A percentile compares a stretch with the other conserved stretches of the same genome.
Evolutionary conservation across 768 basidiomycete species (phyloP).

Genomic region (Termitomyces sp.): DNA sequence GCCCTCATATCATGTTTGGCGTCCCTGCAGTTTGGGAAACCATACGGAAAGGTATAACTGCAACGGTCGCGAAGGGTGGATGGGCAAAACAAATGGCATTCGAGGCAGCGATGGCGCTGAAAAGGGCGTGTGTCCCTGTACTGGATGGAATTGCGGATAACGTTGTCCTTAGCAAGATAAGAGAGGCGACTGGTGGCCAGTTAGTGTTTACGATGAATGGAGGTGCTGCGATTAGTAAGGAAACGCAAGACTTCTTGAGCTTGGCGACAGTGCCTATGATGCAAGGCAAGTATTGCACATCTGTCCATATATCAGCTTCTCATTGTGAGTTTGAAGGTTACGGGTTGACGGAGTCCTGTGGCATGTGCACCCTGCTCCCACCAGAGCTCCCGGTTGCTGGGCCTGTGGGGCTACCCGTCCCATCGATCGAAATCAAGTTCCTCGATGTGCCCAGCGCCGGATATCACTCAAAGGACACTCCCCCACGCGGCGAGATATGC

Average conservation of each 20-base stretch:
- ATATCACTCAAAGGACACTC: slow-evolving; percentile 67
- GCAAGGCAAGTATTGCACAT: slow-evolving; percentile 55
- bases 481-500: slow-evolving; percentile 83
- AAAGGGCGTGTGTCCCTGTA: slow-evolving; percentile 64
- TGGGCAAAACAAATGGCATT: slow-evolving; percentile 70
- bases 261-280: slow-evolving; percentile 75
- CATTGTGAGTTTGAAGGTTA: slow-evolving; percentile 53
- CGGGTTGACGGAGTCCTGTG: slow-evolving; percentile 92
- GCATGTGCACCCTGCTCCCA: slow-evolving; percentile 84
- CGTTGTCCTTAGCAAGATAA: slow-evolving; percentile 71
- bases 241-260: slow-evolving; percentile 90
- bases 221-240: slow-evolving; percentile 78
- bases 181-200: slow-evolving; percentile 81
- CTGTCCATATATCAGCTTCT: not conserved
- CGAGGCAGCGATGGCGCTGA: slow-evolving; percentile 69
- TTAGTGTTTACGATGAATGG: slow-evolving; percentile 78
- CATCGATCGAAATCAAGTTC: slow-evolving; percentile 86
- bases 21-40: slow-evolving; percentile 98
- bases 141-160: slow-evolving; percentile 67
- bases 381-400: slow-evolving; percentile 75
- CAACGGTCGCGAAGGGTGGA: slow-evolving; percentile 70
- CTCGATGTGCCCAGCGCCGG: slow-evolving; percentile 80
- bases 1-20: slow-evolving; percentile 85
- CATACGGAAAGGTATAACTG: slow-evolving; percentile 89
- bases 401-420: slow-evolving; percentile 78